Percentiles rank a stretch among this genome's conserved stretches.
These are phyloP conservation scores for Coffea eugenioides DNA, from an alignment of 257 asterid genomes.

Conservation along the genomic window DNA sequence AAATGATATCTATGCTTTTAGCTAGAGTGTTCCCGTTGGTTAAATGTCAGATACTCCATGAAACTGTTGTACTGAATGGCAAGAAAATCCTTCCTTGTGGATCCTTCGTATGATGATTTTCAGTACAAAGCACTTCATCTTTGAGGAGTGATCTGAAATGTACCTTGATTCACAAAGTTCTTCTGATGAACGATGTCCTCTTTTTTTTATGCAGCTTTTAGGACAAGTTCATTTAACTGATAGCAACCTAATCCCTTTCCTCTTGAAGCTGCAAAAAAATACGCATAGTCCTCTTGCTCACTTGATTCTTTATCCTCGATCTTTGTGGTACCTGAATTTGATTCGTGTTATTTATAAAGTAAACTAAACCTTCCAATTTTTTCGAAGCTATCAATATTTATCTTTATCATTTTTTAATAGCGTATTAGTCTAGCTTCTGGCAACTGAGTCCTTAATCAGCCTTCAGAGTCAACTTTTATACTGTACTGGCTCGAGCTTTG, in stretches of 20 bases:
- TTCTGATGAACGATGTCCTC: background rate
- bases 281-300: background rate
- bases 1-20: background rate
- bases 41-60: background rate
- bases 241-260: background rate
- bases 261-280: background rate
- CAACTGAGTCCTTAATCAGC: background rate
- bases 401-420: background rate
- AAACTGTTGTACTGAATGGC: background rate
- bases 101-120: background rate
- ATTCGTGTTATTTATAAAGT: background rate
- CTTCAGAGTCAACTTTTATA: background rate
- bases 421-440: background rate
- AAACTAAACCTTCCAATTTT: background rate
- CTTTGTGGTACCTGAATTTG: background rate
- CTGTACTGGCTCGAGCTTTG: background rate
- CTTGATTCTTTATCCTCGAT: background rate
- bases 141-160: slow-evolving; percentile 6
- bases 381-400: background rate
- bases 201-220: background rate
- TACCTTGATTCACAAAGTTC: background rate
- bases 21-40: background rate
- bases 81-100: background rate
- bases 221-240: background rate
- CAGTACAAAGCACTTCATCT: background rate